These are phyloP conservation scores for Sanguinoderma infundibulare DNA, from an alignment of 1,284 basidiomycete species.

Conservation along the genomic window DNA sequence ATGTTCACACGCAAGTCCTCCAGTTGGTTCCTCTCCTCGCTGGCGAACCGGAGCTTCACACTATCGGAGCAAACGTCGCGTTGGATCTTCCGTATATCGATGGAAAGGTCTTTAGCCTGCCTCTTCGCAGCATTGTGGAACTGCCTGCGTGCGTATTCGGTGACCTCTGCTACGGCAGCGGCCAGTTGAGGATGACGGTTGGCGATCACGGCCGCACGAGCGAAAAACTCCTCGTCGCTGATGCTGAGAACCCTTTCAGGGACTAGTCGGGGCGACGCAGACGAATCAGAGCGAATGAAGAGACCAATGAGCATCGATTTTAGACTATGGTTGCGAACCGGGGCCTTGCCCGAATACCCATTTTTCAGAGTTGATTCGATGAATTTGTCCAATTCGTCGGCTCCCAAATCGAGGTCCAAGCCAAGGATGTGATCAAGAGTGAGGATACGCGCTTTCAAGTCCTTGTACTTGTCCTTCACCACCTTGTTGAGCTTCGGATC, in stretches of 20 bases:
- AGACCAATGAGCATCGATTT: too few relatives aligned
- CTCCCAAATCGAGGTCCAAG: neutral
- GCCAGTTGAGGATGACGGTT: neutral
- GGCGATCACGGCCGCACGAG: neutral
- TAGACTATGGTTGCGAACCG: too few relatives aligned
- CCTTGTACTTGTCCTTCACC: neutral
- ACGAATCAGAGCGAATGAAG: too few relatives aligned
- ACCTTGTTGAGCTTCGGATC: neutral
- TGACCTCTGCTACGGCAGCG: neutral
- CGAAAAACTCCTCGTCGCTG: neutral
- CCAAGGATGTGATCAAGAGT: neutral
- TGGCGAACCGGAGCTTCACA: too few relatives aligned
- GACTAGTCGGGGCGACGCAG: too few relatives aligned
- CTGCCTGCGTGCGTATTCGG: neutral
- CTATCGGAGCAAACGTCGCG: constrained; percentile 15
- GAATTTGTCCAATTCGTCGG: neutral
- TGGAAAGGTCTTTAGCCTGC: constrained; percentile 7
- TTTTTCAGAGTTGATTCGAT: neutral
- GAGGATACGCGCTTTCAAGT: constrained; percentile 3
- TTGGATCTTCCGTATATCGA: constrained; percentile 26
- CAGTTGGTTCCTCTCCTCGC: neutral
- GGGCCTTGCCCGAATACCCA: too few relatives aligned
- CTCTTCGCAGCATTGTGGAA: constrained; percentile 9
- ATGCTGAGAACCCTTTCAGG: neutral
- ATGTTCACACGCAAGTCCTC: neutral